Base-by-base conservation (phyloP, 169 alveolate genomes). In the Plasmodium fragile region DNA sequence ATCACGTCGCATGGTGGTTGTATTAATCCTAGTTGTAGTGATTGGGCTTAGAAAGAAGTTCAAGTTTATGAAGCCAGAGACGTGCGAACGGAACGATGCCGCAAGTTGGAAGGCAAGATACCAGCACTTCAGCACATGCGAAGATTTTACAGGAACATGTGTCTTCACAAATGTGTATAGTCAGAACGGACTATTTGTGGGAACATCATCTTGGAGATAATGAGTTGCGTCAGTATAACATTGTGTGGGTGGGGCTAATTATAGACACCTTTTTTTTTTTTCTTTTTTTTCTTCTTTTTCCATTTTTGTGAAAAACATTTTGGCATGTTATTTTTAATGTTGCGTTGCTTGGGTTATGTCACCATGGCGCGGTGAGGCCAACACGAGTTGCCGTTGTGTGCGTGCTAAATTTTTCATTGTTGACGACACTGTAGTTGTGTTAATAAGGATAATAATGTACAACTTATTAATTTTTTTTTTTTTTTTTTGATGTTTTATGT, bases 391-490 rank as follows among this genome's bases (percentile, higher is more conserved):
- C 36, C 16, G 36, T 25, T 78, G 83, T 36, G 53, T 78, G 22
- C 10, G 34, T 8, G 69, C 8, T 13, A 41, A 10, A 30, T 28
- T 52, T 80, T 80, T 80, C 32, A 52, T 80, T 80, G 18, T 80
- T 45, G 25, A 43, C 25, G 72, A 80, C n/a, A 53, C 18, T 55
- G 32, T n/a, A 28, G 49, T 49, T 79, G 71, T 81, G 81, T 70
- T 82, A 39, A 65, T 82, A 65, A 65, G 34, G 28, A 18, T 70
- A 65, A 65, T 52, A 82, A 36, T 39, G 36, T 82, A 82, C 36
- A 65, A 41, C 81, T 65, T 82, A 41, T 28, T 81, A 65, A 82
- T 82, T 32, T 82, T 65, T 36, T 65, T 65, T 65, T 25, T 65
- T 65, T 65, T 65, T 65, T 65, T 59, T 65, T 65, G 18, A 69